Base-by-base conservation (phyloP, 2,329 filamentous ascomycete genomes). In the Aspergillus phoenicis region DNA sequence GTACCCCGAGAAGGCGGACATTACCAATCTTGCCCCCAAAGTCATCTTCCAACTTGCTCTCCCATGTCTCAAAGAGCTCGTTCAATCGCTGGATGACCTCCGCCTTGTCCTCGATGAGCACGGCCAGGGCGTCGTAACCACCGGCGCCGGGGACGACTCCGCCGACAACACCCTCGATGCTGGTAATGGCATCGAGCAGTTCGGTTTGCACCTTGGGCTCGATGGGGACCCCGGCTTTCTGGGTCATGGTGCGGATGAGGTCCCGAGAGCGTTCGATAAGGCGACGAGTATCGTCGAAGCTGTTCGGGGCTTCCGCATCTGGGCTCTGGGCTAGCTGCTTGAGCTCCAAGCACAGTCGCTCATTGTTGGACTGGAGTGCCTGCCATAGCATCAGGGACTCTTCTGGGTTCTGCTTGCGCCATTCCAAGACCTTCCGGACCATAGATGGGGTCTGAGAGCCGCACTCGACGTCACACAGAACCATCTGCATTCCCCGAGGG, bases 391-490 rank as follows among this genome's bases (percentile, higher is more conserved):
- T 93, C 88, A n/a, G 33, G 11, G 33, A 36, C 33, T 83, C 85
- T 2, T 83, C 82, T 0, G 82, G 78, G 20, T 91, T 86, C 52
- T 84, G 77, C 53, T 85, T 85, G 55, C 90, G 83, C 95, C 95
- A 99, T 33, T 85, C 84, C 3, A 98, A 83, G 13, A 99, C 91
- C 73, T 91, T 86, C 80, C 94, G 96, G 39, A 97, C 95, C 95
- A 99, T 98, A 13, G 92, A 86, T 0, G 96, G 93, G 7, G 94
- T 98, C 80, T 96, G 87, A 52, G 89, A 94, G 33, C 95, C 95
- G 73, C 93, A 97, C 74, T 96, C 91, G 6, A 99, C 95, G 73
- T 99, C 95, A 72, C 93, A 97, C 89, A 99, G 95, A 62, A 96
- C 86, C 66, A 98, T 82, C 24, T 89, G 85, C 67, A 96, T 80